A percentile compares a stretch with the other conserved stretches of the same genome.
Conservation (phyloP, 106 monocot species). For the Dendrobium officinale region DNA sequence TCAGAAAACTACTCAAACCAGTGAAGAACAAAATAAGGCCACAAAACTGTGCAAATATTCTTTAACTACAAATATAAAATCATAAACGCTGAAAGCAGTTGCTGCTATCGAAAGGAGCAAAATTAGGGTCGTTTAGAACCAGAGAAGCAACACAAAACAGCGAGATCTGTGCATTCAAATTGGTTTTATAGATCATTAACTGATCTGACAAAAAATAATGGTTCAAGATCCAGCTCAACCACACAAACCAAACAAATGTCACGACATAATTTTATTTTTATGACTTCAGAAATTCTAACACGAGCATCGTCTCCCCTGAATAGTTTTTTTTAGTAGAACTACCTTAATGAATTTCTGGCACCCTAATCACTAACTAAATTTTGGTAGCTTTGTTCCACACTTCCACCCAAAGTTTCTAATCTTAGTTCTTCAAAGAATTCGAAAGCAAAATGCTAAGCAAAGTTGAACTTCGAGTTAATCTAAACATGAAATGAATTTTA, state of each 20-base stretch:
- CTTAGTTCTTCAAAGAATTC: not conserved
- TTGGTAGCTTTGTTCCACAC: not conserved
- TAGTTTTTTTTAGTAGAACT: not conserved
- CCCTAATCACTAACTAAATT: not conserved
- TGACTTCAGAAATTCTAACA: not conserved
- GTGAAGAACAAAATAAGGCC: not conserved
- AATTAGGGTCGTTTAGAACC: not conserved
- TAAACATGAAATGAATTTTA: no score
- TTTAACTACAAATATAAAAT: not conserved
- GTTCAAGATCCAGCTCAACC: not conserved
- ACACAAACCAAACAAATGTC: not conserved
- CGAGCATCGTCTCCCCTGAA: not conserved
- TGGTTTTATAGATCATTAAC: no score
- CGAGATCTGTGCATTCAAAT: no score
- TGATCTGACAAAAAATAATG: not conserved
- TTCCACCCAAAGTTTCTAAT: not conserved
- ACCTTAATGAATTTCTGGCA: not conserved
- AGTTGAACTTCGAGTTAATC: no score
- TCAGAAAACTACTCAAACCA: not conserved
- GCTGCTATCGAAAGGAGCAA: not conserved
- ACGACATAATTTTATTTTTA: not conserved
- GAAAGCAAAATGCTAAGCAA: no score
- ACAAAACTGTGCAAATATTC: not conserved
- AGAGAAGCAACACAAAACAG: no score
- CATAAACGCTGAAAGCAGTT: not conserved